phyloP scores from a whole-genome alignment of 176 grass and related monocot genomes.

The Juncus effusus region DNA sequence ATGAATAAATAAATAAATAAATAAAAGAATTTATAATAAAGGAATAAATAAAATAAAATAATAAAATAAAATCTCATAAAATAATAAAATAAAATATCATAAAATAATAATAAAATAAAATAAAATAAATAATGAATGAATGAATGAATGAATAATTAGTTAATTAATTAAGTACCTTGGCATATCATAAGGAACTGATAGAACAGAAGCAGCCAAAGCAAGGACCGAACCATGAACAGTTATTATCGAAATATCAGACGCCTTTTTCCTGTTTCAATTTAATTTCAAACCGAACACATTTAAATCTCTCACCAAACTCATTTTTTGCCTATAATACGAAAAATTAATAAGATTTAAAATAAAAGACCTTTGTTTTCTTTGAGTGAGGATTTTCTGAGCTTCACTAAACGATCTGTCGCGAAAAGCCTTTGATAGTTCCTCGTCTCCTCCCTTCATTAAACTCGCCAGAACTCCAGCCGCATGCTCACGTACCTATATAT shows the following conservation, averaged over 20 bases:
- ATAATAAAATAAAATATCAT: slow-evolving; percentile 5
- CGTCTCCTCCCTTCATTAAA: slow-evolving; percentile 88
- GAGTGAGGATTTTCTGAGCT: slow-evolving; percentile 49
- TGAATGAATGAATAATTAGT: slow-evolving; percentile 3
- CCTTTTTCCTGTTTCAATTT: slow-evolving; percentile 39
- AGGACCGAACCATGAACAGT: slow-evolving; percentile 83
- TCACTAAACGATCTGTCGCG: slow-evolving; percentile 66
- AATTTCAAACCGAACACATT: slow-evolving; percentile 8
- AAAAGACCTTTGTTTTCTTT: slow-evolving; percentile 45
- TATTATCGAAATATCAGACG: slow-evolving; percentile 49
- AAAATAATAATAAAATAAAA: not conserved
- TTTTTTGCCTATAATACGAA: not conserved
- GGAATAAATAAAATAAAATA: not conserved
- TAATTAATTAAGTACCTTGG: slow-evolving; percentile 51
- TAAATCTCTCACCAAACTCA: not conserved
- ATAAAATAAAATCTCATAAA: not conserved
- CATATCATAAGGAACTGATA: slow-evolving; percentile 97
- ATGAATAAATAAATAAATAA: slow-evolving; percentile 9
- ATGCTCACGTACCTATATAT: slow-evolving; percentile 82
- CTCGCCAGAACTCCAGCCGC: slow-evolving; percentile 92
- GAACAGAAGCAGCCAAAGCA: slow-evolving; percentile 81
- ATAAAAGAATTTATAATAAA: not conserved
- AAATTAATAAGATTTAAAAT: not conserved
- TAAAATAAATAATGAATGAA: slow-evolving; percentile 12
- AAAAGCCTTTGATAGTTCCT: slow-evolving; percentile 66